Evolutionary conservation across 768 basidiomycete species (phyloP).

Genomic region (Amanita rimosa): DNA sequence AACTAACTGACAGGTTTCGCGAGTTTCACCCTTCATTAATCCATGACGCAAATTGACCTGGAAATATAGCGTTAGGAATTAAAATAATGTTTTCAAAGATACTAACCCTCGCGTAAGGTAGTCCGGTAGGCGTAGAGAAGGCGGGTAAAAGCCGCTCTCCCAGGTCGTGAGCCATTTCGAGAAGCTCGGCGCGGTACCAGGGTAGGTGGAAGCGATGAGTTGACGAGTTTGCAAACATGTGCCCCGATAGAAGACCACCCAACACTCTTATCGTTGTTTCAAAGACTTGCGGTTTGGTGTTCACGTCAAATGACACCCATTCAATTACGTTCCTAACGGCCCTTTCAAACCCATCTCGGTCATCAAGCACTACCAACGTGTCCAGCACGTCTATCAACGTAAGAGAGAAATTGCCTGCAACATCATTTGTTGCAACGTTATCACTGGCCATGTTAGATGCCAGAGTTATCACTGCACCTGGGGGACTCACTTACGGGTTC

Average conservation of each 20-base stretch:
- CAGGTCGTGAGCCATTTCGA: conserved; percentile 77
- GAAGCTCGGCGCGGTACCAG: conserved; percentile 77
- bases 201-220: conserved; percentile 63
- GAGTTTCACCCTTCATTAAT: conserved; percentile 59
- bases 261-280: conserved; percentile 93
- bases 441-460: conserved; percentile 23
- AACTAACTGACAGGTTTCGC: conserved; percentile 67
- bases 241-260: conserved; percentile 81
- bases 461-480: background rate
- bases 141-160: conserved; percentile 83
- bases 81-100: conserved; percentile 6
- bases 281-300: conserved; percentile 96
- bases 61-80: conserved; percentile 4
- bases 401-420: conserved; percentile 87
- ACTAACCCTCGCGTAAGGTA: conserved; percentile 82
- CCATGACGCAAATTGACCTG: conserved; percentile 83
- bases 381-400: conserved; percentile 80
- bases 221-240: conserved; percentile 63
- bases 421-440: conserved; percentile 81
- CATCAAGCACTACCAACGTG: conserved; percentile 80
- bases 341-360: conserved; percentile 68
- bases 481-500: conserved; percentile 48
- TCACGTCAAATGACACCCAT: conserved; percentile 84
- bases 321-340: conserved; percentile 76
- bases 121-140: conserved; percentile 82